Base-by-base conservation (phyloP, 1,284 basidiomycete genomes). In the Boletus semigastroideus region DNA sequence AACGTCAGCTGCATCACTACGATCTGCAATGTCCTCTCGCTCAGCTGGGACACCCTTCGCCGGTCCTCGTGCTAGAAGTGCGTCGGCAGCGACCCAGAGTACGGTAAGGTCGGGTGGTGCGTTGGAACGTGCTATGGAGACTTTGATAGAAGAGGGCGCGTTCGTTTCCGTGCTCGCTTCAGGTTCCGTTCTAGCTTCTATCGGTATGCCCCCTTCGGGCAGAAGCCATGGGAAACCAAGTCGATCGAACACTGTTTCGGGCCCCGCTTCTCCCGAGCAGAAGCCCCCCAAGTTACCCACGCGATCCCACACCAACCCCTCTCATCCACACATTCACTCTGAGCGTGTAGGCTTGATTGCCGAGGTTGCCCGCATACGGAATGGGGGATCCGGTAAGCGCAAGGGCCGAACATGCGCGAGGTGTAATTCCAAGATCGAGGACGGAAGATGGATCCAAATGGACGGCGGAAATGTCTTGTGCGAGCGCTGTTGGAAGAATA, bases 401-500 rank as follows among this genome's bases (percentile, higher is more conserved):
- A 58, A 59, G 61, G 55, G 66, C 38, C 75, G 74, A 55, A 66
- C 73, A 22, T 95, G 92, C 63, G 73, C 83, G 42, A 79, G 82
- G 56, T 94, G 92, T 68, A 71, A 77, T 51, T 79, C 77, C 64
- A 71, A 62, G 52, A 87, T 94, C 49, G 85, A 87, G 37, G 87
- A 92, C 59, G 87, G 86, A 55, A 76, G 87, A 58, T 94, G 89
- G 88, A 82, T 92, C 55, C 75, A 77, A 59, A 80, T 89, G 65
- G 91, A 94, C 60, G 82, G 79, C 20, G 90, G 87, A 47, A 83
- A 77, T 14, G 80, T 87, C 33, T 72, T 95, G 56, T 95, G 92
- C 68, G 93, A 93, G 65, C 72, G 71, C 59, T 94, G 92, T 69
- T 95, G 92, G 92, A 94, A 94, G 77, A 86, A 90, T 64, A 88